A percentile compares a stretch with the other conserved stretches of the same genome.
Evolutionary conservation across 2,329 filamentous ascomycete genomes (phyloP).

Genomic region (Fusarium sp.): DNA sequence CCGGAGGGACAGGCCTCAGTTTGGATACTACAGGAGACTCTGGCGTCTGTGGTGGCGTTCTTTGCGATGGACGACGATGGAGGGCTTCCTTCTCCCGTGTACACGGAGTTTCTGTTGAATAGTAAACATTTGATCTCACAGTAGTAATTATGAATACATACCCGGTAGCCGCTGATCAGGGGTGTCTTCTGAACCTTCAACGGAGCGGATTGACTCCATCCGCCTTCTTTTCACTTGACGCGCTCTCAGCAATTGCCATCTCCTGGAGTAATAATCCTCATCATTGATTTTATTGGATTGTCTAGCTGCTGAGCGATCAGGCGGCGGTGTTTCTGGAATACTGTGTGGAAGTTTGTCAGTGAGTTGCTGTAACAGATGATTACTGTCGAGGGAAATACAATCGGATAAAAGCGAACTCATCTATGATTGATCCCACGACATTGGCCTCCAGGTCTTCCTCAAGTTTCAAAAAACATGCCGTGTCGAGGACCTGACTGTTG

Average conservation of each 20-base stretch:
- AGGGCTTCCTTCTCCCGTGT: background rate
- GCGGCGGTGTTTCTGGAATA: slow-evolving; percentile 34
- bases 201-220: slow-evolving; percentile 31
- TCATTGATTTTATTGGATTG: background rate
- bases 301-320: background rate
- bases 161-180: background rate
- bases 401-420: slow-evolving; percentile 29
- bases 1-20: slow-evolving; percentile 39
- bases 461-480: background rate
- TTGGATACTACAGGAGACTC: slow-evolving; percentile 15
- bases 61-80: background rate
- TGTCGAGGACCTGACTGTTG: background rate
- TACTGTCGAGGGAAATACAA: slow-evolving; percentile 13
- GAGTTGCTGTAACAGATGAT: rapidly evolving
- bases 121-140: background rate
- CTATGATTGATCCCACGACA: slow-evolving; percentile 4
- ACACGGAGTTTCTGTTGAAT: background rate
- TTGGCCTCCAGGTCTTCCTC: background rate
- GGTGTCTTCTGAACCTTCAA: background rate
- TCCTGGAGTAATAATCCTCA: background rate
- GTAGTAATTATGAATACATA: background rate
- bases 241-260: background rate
- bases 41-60: background rate
- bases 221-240: slow-evolving; percentile 20
- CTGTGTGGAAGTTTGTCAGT: slow-evolving; percentile 13